These are phyloP conservation scores for Termitomyces sp. DNA, from an alignment of 768 basidiomycete species.

Conservation along the genomic window DNA sequence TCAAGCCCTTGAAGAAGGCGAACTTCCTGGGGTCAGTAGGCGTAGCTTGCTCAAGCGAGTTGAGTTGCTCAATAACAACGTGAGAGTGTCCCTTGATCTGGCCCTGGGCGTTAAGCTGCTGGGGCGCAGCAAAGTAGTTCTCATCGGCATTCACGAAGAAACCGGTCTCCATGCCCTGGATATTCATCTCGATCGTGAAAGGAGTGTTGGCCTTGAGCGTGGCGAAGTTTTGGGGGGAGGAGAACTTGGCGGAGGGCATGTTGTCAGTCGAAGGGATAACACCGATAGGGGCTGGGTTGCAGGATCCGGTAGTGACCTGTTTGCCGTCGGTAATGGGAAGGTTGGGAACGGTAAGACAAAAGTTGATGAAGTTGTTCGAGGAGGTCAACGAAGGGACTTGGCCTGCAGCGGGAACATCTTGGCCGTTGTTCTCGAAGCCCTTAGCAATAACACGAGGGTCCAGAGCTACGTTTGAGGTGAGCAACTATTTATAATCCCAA, in stretches of 20 bases:
- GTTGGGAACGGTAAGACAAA: conserved; percentile 40
- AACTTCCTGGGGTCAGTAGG: conserved; percentile 51
- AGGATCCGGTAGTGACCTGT: conserved; percentile 26
- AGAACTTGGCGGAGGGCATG: conserved; percentile 41
- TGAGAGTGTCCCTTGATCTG: conserved; percentile 46
- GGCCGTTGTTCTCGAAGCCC: conserved; percentile 28
- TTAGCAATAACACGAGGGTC: conserved; percentile 26
- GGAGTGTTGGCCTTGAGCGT: conserved; percentile 38
- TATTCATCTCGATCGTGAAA: conserved; percentile 43
- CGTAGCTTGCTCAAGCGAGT: conserved; percentile 31
- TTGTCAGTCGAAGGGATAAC: conserved; percentile 41
- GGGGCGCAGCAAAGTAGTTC: conserved; percentile 47
- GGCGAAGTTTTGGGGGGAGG: conserved; percentile 33
- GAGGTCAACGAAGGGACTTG: conserved; percentile 44
- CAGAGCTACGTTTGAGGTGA: conserved; percentile 17
- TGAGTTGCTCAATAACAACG: conserved; percentile 38
- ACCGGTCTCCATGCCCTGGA: conserved; percentile 34
- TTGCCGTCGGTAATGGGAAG: conserved; percentile 55
- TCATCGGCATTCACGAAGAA: conserved; percentile 43
- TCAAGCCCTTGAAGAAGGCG: conserved; percentile 65
- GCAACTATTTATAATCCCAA: not conserved
- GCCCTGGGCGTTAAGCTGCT: conserved; percentile 40
- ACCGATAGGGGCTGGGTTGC: conserved; percentile 35
- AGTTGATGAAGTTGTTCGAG: conserved; percentile 53
- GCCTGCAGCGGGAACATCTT: conserved; percentile 29